Conservation (phyloP, 2,329 filamentous ascomycete genomes). For the Phialocephala subalpina region DNA sequence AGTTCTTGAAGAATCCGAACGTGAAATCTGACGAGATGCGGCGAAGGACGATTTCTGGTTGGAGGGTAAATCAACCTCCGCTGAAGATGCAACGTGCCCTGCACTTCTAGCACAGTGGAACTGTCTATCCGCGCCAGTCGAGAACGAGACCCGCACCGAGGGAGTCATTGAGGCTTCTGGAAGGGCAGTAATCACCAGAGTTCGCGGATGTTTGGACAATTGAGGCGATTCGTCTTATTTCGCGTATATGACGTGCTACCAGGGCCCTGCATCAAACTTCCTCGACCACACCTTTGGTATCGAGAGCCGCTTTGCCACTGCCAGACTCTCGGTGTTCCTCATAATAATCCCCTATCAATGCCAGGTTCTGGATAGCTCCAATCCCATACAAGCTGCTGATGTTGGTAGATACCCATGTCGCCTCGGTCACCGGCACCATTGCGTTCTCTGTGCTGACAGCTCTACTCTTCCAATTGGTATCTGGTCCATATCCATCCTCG, state of each 20-base stretch:
- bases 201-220: neutral
- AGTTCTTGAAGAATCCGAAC: neutral
- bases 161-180: neutral
- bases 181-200: neutral
- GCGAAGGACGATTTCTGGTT: neutral
- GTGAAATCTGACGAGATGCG: neutral
- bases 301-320: neutral
- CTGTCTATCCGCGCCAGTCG: neutral
- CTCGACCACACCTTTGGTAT: neutral
- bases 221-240: neutral
- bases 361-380: conserved; percentile 63
- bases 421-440: conserved; percentile 60
- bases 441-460: conserved; percentile 53
- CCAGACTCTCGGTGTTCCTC: neutral
- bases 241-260: neutral
- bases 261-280: neutral
- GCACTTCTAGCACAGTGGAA: too few species aligned
- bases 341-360: conserved; percentile 43
- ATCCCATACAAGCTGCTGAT: conserved; percentile 64
- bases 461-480: conserved; percentile 48
- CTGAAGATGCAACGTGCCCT: neutral
- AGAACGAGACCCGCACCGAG: neutral
- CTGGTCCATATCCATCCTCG: conserved; percentile 54
- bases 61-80: neutral
- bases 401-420: conserved; percentile 64